phyloP scores from a whole-genome alignment of 805 yeast genomes.

The Debaryomyces prosopidis region DNA sequence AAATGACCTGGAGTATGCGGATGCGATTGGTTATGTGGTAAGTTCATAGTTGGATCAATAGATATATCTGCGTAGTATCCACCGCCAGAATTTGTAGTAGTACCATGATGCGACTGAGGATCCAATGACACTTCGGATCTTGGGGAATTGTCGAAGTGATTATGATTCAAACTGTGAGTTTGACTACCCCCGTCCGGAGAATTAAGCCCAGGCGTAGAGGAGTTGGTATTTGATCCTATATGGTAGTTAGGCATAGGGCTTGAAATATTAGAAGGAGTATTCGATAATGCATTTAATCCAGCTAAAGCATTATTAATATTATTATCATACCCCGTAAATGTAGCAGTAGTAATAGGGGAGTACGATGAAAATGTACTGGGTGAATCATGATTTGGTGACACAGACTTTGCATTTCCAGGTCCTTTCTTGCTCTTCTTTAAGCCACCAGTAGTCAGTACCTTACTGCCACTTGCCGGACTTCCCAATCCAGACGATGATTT shows the following conservation, averaged over 20 bases:
- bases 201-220: conserved; percentile 21
- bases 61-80: conserved; percentile 46
- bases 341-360: conserved; percentile 34
- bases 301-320: conserved; percentile 44
- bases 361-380: conserved; percentile 24
- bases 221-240: conserved; percentile 10
- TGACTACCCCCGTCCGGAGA: conserved; percentile 18
- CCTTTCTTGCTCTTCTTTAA: conserved; percentile 8
- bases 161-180: conserved; percentile 5
- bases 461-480: conserved; percentile 2
- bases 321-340: conserved; percentile 43
- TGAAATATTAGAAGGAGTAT: conserved; percentile 28
- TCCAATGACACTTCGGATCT: conserved; percentile 29
- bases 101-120: conserved; percentile 28
- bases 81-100: conserved; percentile 30
- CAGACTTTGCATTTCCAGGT: not conserved
- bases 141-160: conserved; percentile 24
- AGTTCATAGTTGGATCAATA: conserved; percentile 46
- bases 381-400: conserved; percentile 5
- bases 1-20: conserved; percentile 26
- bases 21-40: conserved; percentile 42
- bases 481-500: conserved; percentile 25
- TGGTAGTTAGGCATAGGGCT: conserved; percentile 25
- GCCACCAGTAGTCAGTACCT: not conserved
- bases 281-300: conserved; percentile 43